A percentile compares a stretch with the other conserved stretches of the same genome.
phyloP scores from a whole-genome alignment of 192 early-diverging fungal genomes.

The Lobosporangium transversale region DNA sequence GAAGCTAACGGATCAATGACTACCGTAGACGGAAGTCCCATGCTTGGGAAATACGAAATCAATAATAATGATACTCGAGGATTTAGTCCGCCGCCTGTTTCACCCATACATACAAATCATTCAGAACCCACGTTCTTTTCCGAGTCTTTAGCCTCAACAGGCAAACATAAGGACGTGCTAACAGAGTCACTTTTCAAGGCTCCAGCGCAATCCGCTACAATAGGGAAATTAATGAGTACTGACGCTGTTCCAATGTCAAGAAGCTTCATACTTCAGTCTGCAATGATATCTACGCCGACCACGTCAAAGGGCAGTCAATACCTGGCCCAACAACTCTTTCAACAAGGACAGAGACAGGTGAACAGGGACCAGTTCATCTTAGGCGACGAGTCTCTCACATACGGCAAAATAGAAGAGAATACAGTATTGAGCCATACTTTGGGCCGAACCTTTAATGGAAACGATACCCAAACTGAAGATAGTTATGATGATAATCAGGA shows the following conservation, averaged over 20 bases:
- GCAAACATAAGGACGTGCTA: not conserved
- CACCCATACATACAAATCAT: constrained; percentile 20
- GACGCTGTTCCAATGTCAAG: not conserved
- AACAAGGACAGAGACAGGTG: too few species aligned
- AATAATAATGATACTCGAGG: constrained; percentile 26
- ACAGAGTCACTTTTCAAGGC: not conserved
- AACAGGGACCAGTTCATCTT: constrained; percentile 13
- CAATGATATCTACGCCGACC: too few species aligned
- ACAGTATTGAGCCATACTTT: constrained; percentile 33
- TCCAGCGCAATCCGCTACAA: not conserved
- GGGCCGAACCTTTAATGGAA: constrained; percentile 25
- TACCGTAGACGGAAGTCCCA: not conserved
- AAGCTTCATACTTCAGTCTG: too few species aligned
- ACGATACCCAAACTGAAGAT: not conserved
- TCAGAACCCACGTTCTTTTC: not conserved
- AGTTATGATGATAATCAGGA: not conserved
- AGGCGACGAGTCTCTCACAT: constrained; percentile 2
- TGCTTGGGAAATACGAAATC: not conserved
- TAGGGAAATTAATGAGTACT: not conserved
- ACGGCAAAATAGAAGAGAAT: constrained; percentile 14
- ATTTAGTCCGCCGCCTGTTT: constrained; percentile 40
- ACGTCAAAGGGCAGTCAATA: too few species aligned
- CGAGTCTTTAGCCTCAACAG: not conserved
- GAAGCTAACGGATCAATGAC: too few species aligned
- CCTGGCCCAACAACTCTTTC: too few species aligned